Base-by-base conservation (phyloP, 805 yeast species). In the Suhomyces sp. region DNA sequence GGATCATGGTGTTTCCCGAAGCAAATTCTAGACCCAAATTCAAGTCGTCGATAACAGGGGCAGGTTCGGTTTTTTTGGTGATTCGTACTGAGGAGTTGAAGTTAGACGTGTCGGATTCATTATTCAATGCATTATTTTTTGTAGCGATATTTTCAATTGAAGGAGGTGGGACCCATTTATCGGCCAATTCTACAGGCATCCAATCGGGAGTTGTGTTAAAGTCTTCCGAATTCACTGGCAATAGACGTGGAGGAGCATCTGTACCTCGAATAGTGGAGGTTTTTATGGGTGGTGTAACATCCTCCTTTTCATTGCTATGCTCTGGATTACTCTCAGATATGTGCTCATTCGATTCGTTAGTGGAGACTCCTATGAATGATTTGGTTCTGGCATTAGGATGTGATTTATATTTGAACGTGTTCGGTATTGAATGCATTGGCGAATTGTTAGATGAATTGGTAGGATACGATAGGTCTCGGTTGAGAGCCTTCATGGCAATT, bases 331-430 rank as follows among this genome's bases (percentile, higher is more conserved):
- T 41, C 13, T 44, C 29, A 9, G 24, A 6, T 36, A 33, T 13
- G 13, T 23, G 51, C 17, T 24, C 42, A 9, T 13, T 38, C 3
- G 42, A 38, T 23, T 47, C 42, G 42, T 35, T 19, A 6, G 52
- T 44, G 9, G 53, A 36, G 4, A 36, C 53, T 19, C 71, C 73
- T 9, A 72, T 60, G n/a, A 58, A 60, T 6, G 60, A 52, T 56
- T 73, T 75, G 1, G 80, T 71, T 51, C 64, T 69, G 22, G 80
- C 80, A 54, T 74, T 75, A 5, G 79, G 79, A 55, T 73, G 76
- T n/a, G 75, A 68, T 56, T 74, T 75, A 53, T 74, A 69, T 54
- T 73, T 71, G 66, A 75, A 75, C 1, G 80, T 75, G 52, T 75
- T 75, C 22, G 80, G 79, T 19, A 72, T 71, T 1, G 78, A 72